phyloP scores from a whole-genome alignment of 2,329 filamentous ascomycete species.

The Cercospora sp. region DNA sequence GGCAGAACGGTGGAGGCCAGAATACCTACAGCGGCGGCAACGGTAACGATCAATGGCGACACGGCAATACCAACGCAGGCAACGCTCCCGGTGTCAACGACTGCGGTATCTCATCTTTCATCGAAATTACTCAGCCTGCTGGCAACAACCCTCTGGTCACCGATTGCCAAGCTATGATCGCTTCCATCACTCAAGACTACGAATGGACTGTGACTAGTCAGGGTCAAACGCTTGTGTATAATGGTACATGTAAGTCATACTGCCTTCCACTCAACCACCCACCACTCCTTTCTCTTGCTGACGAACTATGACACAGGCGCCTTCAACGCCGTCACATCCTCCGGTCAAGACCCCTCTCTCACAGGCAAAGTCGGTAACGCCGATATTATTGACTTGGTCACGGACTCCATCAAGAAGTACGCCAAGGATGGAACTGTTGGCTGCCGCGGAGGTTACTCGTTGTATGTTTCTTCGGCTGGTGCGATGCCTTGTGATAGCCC shows the following conservation, averaged over 20 bases:
- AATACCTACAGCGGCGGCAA: background rate
- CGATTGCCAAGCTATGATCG: background rate
- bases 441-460: background rate
- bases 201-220: background rate
- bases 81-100: background rate
- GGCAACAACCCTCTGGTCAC: background rate
- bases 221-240: background rate
- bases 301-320: background rate
- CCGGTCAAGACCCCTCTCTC: background rate
- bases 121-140: background rate
- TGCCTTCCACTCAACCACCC: no score
- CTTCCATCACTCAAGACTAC: background rate
- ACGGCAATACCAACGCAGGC: background rate
- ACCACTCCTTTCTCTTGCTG: background rate
- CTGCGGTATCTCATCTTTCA: background rate
- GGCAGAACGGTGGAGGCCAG: background rate
- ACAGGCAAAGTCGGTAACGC: background rate
- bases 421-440: background rate
- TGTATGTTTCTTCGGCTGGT: background rate
- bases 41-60: background rate
- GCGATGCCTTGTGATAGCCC: background rate
- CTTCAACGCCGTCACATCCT: background rate
- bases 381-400: background rate
- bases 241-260: background rate
- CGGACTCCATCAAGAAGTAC: background rate